Base-by-base conservation (phyloP, 176 grass and related monocot genomes). In the Phragmites australis region DNA sequence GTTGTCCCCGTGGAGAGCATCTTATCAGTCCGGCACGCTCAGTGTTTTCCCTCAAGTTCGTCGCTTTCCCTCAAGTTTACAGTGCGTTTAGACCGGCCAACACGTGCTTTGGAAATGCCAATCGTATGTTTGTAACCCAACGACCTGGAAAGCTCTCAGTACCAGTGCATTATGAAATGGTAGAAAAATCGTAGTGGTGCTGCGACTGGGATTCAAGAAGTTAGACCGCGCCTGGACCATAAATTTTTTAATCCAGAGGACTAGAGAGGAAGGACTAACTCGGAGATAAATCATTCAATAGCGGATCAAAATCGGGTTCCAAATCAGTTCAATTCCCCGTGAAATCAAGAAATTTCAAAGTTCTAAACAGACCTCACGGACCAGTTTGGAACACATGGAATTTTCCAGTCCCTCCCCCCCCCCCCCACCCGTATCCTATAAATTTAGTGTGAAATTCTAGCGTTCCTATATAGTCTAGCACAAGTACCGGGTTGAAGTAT, bases 71-170 rank as follows among this genome's bases (percentile, higher is more conserved):
- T 19, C 23, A 69, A 44, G 16, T 29, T 48, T 43, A 14, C 31
- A 10, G 23, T 26, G 34, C 23, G 27, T 67, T 79, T 65, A 22
- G 64, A 70, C 44, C 19, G 32, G 53, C 16, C 17, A 11, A 29
- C 7, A 14, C 43, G 15, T 75, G 85, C 9, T 52, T 87, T 62
- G n/a, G 52, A 51, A 76, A 21, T 18, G 7, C 22, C 78, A 17
- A 31, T 48, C 52, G 6, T 7, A 5, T 17, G 44, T 9, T 17
- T 11, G 65, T 30, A 59, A 15, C 32, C 23, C 12, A 4, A 30
- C 0, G 11, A 72, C 27, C 5, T 34, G 47, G 47, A n/a, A 32
- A 37, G 48, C 9, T 22, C 34, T 51, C 47, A 7, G 27, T 7
- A 39, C 53, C 30, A 19, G 44, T 54, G 52, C 69, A 14, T 19